Percentiles rank a stretch among this genome's conserved stretches.
Evolutionary conservation across 1,139 yeast species (phyloP).

Genomic region (Candida sanyaensis): DNA sequence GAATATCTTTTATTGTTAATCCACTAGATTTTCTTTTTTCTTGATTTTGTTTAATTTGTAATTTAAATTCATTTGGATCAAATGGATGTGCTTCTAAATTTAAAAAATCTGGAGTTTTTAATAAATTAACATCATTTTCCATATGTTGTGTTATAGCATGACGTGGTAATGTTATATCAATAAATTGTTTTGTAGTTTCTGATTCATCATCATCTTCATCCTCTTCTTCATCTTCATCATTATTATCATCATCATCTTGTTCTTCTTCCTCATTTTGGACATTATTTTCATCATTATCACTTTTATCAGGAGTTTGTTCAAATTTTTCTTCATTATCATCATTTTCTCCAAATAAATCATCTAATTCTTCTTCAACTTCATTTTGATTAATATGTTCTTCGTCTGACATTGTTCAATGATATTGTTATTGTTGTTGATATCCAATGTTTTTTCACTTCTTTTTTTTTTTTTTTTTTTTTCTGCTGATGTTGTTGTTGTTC

Average conservation of each 20-base stretch:
- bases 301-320: background rate
- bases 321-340: constrained; percentile 21
- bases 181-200: constrained; percentile 45
- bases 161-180: constrained; percentile 70
- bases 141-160: constrained; percentile 58
- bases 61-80: constrained; percentile 71
- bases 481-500: too few relatives aligned
- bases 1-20: constrained; percentile 35
- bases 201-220: constrained; percentile 17
- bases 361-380: constrained; percentile 31
- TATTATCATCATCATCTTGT: constrained; percentile 21
- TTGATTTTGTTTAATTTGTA: constrained; percentile 52
- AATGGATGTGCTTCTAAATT: constrained; percentile 86
- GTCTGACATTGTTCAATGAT: constrained; percentile 14
- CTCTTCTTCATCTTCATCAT: constrained; percentile 12
- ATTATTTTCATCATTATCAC: constrained; percentile 12
- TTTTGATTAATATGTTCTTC: constrained; percentile 8
- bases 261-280: constrained; percentile 40
- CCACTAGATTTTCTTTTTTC: constrained; percentile 35
- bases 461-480: background rate
- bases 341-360: constrained; percentile 52
- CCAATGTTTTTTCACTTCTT: background rate
- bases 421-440: background rate
- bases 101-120: constrained; percentile 80
- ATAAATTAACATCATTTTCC: constrained; percentile 49